A percentile compares a stretch with the other conserved stretches of the same genome.
Conservation (phyloP, 768 basidiomycete genomes). For the Mycena alexandri region DNA sequence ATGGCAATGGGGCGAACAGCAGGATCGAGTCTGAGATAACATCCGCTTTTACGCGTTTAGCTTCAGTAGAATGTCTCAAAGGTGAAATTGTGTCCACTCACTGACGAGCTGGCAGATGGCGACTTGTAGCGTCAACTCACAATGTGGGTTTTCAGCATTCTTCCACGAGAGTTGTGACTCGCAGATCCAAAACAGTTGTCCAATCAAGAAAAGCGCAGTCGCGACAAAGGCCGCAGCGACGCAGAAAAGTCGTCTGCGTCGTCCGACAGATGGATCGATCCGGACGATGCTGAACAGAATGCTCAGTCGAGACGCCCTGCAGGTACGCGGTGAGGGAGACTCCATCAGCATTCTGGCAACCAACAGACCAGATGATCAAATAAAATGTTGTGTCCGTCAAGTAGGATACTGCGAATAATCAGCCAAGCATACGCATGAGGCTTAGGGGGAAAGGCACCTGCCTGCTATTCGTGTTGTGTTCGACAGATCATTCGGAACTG, state of each 20-base stretch:
- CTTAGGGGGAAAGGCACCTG: not conserved
- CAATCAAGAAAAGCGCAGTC: constrained; percentile 51
- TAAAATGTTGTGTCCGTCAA: constrained; percentile 53
- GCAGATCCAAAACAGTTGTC: constrained; percentile 61
- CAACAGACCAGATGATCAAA: constrained; percentile 51
- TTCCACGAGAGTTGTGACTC: constrained; percentile 56
- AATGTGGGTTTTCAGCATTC: constrained; percentile 48
- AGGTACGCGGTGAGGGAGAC: not conserved
- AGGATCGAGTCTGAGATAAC: constrained; percentile 59
- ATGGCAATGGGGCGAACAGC: constrained; percentile 57
- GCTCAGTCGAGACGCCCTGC: constrained; percentile 61
- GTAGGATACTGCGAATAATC: constrained; percentile 45
- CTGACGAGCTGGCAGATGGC: constrained; percentile 66
- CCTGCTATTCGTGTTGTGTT: constrained; percentile 16
- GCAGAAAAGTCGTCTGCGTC: constrained; percentile 42
- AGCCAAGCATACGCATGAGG: not conserved
- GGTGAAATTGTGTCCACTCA: constrained; percentile 50
- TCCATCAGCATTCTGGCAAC: not conserved
- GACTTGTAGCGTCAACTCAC: constrained; percentile 59
- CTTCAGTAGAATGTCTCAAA: not conserved
- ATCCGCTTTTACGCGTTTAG: constrained; percentile 54
- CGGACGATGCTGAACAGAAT: constrained; percentile 68
- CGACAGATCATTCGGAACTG: constrained; percentile 17
- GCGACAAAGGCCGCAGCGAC: constrained; percentile 48
- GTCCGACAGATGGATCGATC: constrained; percentile 53